Conservation (phyloP, 169 alveolate species). For the Prorocentrum cordatum region DNA sequence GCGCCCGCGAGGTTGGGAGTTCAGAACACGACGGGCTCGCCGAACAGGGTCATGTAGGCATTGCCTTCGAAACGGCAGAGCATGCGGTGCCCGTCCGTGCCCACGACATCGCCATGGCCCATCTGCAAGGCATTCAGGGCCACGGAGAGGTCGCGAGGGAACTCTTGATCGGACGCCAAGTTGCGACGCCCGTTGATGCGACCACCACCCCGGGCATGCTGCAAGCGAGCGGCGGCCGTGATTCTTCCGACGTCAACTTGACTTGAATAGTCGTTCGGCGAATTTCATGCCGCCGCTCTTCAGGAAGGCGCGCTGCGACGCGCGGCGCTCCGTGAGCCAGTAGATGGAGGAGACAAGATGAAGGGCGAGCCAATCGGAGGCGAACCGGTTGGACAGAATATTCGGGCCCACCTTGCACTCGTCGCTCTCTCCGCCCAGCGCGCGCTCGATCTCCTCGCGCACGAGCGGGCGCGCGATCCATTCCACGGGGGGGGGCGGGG, state of each 20-base stretch:
- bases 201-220: neutral
- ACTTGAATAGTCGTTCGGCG: neutral
- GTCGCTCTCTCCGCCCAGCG: neutral
- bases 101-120: neutral
- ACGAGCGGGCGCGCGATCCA: neutral
- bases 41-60: too few species aligned
- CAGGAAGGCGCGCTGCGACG: neutral
- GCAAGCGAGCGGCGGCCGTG: neutral
- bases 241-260: neutral
- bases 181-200: neutral
- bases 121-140: neutral
- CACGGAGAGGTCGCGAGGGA: neutral
- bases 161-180: neutral
- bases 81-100: neutral
- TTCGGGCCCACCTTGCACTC: neutral
- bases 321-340: neutral
- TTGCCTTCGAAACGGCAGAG: too few species aligned
- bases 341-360: neutral
- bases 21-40: too few species aligned
- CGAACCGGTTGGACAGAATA: neutral
- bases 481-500: neutral
- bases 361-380: neutral
- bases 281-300: neutral
- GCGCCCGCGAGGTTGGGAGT: too few species aligned
- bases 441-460: neutral